Evolutionary conservation across 805 yeast genomes (phyloP).

Genomic region (Starmerella sp.): DNA sequence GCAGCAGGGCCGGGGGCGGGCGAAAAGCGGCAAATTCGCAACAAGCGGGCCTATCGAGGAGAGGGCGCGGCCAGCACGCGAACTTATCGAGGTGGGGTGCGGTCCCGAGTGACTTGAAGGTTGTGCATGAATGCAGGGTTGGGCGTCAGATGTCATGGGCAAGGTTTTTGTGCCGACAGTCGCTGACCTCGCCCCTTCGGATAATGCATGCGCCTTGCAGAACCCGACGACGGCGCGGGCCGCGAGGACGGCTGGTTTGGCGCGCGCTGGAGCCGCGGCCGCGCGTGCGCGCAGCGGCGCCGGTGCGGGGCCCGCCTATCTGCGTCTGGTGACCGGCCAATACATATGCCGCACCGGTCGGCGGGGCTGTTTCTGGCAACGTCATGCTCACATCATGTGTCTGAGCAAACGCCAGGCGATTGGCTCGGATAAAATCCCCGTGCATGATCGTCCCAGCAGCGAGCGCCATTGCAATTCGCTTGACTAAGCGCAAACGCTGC

Average conservation of each 20-base stretch:
- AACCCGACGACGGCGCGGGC: not conserved
- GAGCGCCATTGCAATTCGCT: not conserved
- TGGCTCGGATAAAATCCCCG: not conserved
- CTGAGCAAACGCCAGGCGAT: not conserved
- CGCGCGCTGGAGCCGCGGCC: no score
- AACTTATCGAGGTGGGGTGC: not conserved
- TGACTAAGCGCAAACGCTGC: not conserved
- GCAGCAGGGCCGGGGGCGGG: no score
- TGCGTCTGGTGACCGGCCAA: not conserved
- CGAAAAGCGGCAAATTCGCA: no score
- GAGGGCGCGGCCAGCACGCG: not conserved
- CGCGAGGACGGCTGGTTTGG: no score
- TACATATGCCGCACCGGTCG: not conserved
- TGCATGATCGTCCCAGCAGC: not conserved
- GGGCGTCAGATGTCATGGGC: constrained; percentile 1
- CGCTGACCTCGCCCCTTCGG: not conserved
- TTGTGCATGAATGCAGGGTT: not conserved
- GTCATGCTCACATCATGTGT: not conserved
- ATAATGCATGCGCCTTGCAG: constrained; percentile 2
- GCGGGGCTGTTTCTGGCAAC: not conserved
- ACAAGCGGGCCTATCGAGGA: not conserved
- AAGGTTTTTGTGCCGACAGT: constrained; percentile 2
- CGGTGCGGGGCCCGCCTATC: not conserved
- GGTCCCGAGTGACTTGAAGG: not conserved
- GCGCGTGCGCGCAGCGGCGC: no score